Evolutionary conservation across 1,284 basidiomycete genomes (phyloP).

Genomic region (Cutaneotrichosporon dermatis): DNA sequence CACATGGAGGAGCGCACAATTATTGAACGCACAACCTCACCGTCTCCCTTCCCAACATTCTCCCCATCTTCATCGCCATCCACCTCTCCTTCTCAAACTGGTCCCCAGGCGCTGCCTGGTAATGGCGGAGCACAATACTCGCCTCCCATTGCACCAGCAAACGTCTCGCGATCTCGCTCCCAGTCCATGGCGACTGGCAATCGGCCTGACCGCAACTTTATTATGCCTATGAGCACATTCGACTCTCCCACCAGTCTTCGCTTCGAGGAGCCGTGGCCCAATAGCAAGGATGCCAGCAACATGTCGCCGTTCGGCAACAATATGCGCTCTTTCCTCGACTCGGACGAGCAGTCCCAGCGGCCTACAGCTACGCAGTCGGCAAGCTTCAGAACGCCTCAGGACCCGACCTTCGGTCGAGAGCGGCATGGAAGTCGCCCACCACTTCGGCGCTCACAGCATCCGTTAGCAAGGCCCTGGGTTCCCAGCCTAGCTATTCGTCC

Average conservation of each 20-base stretch:
- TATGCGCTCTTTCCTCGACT: conserved; percentile 20
- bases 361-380: conserved; percentile 1
- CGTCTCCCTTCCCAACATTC: conserved; percentile 43
- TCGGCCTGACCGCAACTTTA: conserved; percentile 34
- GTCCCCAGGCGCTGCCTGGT: conserved; percentile 4
- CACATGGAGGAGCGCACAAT: conserved; percentile 41
- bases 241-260: conserved; percentile 19
- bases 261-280: conserved; percentile 31
- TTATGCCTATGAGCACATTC: conserved; percentile 33
- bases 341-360: conserved; percentile 3
- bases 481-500: conserved; percentile 26
- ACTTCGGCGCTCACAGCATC: conserved; percentile 30
- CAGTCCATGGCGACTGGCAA: conserved; percentile 43
- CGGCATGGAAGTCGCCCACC: conserved; percentile 22
- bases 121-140: conserved; percentile 26
- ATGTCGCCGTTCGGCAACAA: conserved; percentile 42
- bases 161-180: conserved; percentile 40
- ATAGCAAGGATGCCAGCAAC: conserved; percentile 33
- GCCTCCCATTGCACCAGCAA: conserved; percentile 38
- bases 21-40: conserved; percentile 31
- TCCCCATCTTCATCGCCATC: conserved; percentile 40
- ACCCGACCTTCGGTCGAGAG: conserved; percentile 23
- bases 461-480: conserved; percentile 28
- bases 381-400: conserved; percentile 28
- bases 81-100: conserved; percentile 25